phyloP scores from a whole-genome alignment of 257 asterid genomes.

The Petunia secreta region DNA sequence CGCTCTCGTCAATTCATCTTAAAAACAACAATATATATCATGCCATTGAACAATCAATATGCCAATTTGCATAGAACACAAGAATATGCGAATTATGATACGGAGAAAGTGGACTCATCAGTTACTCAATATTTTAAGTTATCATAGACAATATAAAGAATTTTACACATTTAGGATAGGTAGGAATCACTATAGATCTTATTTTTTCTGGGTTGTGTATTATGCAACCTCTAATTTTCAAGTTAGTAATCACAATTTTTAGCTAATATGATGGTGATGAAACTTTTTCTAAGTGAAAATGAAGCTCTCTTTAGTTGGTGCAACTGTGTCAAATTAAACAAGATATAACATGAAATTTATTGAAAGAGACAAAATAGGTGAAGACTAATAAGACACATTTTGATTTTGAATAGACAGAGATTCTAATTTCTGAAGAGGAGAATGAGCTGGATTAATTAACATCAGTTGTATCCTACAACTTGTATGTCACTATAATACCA shows the following conservation, averaged over 20 bases:
- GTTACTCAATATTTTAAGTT: too few species aligned
- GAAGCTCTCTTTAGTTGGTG: background rate
- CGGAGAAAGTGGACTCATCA: background rate
- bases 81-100: background rate
- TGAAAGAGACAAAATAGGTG: background rate
- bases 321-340: background rate
- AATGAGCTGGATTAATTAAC: too few species aligned
- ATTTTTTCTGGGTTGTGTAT: too few species aligned
- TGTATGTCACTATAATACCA: too few species aligned
- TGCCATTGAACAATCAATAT: background rate
- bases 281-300: background rate
- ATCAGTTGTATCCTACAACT: too few species aligned
- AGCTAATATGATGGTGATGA: too few species aligned
- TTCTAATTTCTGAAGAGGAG: background rate
- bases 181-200: too few species aligned
- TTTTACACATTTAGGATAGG: too few species aligned
- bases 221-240: too few species aligned
- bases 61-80: background rate
- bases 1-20: background rate
- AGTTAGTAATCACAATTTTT: too few species aligned
- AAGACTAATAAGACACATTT: background rate
- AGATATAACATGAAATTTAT: too few species aligned
- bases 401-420: background rate
- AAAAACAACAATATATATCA: background rate
- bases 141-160: background rate